Conservation (phyloP, 495 filamentous ascomycete genomes). For the Amniculicola lignicola region DNA sequence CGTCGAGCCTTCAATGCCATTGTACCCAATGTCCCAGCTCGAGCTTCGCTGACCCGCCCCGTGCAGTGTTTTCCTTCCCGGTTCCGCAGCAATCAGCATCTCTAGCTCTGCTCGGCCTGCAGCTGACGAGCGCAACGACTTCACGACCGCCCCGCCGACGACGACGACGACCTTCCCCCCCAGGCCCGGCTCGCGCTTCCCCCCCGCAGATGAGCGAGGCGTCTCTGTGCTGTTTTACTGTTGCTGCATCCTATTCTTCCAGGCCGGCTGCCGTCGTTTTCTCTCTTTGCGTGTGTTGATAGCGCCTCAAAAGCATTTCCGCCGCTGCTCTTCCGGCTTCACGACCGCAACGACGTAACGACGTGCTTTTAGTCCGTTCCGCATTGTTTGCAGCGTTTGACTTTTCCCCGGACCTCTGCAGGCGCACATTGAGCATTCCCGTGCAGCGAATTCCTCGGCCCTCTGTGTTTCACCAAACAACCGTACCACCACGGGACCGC, state of each 20-base stretch:
- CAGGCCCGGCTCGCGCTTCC: not conserved
- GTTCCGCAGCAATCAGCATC: conserved; percentile 15
- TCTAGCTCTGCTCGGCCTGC: conserved; percentile 20
- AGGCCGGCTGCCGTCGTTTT: conserved; percentile 20
- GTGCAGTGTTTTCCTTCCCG: conserved; percentile 18
- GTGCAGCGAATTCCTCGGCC: conserved; percentile 13
- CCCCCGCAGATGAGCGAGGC: conserved; percentile 12
- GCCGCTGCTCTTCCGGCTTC: conserved; percentile 7
- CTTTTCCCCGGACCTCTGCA: conserved; percentile 12
- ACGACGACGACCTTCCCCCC: conserved; percentile 8
- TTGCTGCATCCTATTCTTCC: conserved; percentile 22
- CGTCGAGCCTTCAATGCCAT: conserved; percentile 21
- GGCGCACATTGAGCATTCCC: conserved; percentile 22
- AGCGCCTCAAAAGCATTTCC: conserved; percentile 24
- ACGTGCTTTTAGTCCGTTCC: conserved; percentile 35
- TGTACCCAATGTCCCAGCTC: not conserved
- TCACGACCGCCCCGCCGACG: conserved; percentile 13
- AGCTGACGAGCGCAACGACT: conserved; percentile 23
- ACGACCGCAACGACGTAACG: conserved; percentile 36
- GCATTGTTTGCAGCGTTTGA: conserved; percentile 36
- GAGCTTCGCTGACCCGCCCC: conserved; percentile 14
- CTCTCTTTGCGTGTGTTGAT: conserved; percentile 26
- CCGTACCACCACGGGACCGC: conserved; percentile 11
- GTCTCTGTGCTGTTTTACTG: not conserved
- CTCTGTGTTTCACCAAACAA: conserved; percentile 29